Evolutionary conservation across 2,329 filamentous ascomycete species (phyloP).

Genomic region (Neurospora sp.): DNA sequence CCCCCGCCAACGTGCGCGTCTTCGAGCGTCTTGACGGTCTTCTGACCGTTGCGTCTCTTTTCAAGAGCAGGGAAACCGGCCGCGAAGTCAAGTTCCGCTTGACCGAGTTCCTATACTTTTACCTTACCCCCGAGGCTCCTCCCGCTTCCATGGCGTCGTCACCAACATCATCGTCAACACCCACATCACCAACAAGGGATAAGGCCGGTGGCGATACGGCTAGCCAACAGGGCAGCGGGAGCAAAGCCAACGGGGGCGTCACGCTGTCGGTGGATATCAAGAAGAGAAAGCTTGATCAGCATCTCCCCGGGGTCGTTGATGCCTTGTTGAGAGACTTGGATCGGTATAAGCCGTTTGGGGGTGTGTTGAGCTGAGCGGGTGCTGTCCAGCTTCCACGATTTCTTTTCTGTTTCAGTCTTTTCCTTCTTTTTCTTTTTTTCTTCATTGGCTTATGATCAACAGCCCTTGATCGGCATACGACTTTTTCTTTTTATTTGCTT

Average conservation of each 20-base stretch:
- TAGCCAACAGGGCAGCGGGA: conserved; percentile 32
- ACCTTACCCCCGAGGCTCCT: conserved; percentile 84
- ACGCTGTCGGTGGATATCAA: conserved; percentile 17
- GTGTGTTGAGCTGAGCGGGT: conserved; percentile 36
- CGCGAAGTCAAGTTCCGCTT: conserved; percentile 89
- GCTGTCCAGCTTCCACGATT: conserved; percentile 5
- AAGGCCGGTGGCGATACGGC: conserved; percentile 18
- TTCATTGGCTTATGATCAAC: conserved; percentile 6
- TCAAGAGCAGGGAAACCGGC: conserved; percentile 77
- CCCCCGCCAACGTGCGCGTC: conserved; percentile 76
- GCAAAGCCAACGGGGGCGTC: neutral
- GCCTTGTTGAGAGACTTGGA: conserved; percentile 45
- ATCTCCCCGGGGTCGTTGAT: conserved; percentile 18
- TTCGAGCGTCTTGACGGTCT: conserved; percentile 91
- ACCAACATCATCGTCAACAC: conserved; percentile 28
- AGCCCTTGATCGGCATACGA: too few species aligned
- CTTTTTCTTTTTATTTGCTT: neutral
- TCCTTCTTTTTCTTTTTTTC: conserved; percentile 10
- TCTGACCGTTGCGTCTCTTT: conserved; percentile 81
- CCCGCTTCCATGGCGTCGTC: conserved; percentile 35
- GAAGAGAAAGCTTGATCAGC: conserved; percentile 17
- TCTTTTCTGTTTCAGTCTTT: conserved; percentile 7
- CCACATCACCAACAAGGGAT: conserved; percentile 29
- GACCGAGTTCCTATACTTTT: conserved; percentile 98
- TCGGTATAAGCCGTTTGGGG: conserved; percentile 54